Evolutionary conservation across 257 asterid species (phyloP).

Genomic region (Handroanthus guayacan): DNA sequence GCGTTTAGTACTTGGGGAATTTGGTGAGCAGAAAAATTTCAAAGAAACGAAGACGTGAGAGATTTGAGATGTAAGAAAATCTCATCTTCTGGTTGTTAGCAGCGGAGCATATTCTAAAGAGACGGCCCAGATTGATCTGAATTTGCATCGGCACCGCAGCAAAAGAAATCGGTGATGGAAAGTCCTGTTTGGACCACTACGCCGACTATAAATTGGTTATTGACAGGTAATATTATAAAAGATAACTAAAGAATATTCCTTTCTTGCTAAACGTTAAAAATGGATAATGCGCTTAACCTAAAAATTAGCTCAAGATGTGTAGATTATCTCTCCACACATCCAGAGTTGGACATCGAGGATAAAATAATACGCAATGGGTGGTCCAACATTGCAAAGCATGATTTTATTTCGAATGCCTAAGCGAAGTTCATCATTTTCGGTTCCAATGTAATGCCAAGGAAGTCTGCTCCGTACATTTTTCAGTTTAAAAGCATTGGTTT

Average conservation of each 20-base stretch:
- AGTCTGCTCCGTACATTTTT: no score
- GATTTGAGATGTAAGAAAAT: background rate
- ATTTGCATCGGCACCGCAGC: background rate
- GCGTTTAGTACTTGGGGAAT: background rate
- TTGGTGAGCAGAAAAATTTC: background rate
- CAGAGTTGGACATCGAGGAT: no score
- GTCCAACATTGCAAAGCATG: no score
- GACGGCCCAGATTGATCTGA: constrained; percentile 22
- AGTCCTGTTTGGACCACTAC: background rate
- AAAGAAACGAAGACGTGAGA: background rate
- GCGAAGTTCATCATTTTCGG: no score
- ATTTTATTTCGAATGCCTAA: no score
- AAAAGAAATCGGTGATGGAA: constrained; percentile 19
- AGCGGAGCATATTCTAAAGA: constrained; percentile 32
- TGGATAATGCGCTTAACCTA: no score
- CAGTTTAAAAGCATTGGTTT: no score
- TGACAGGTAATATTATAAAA: constrained; percentile 31
- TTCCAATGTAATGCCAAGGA: no score
- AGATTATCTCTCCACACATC: no score
- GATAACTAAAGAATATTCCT: constrained; percentile 24
- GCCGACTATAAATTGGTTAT: constrained; percentile 35
- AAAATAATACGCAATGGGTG: no score
- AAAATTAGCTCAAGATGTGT: no score
- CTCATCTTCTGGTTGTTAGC: background rate
- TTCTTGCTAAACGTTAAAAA: constrained; percentile 22